Evolutionary conservation across 23 red algal genomes (phyloP).

Genomic region (Gracilaria vermiculophylla): DNA sequence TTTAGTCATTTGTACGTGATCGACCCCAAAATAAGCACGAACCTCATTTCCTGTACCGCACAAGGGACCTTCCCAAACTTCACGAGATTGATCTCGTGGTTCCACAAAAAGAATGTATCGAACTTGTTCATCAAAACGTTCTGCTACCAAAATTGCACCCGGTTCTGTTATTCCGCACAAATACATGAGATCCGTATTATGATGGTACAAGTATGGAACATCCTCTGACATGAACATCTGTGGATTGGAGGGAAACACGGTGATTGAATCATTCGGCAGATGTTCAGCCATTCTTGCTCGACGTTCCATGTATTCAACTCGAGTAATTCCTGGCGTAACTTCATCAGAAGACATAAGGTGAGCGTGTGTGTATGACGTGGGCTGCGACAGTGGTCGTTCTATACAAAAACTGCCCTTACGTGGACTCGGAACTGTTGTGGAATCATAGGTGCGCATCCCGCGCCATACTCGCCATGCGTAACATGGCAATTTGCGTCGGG

Average conservation of each 20-base stretch:
- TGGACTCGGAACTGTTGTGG: not conserved
- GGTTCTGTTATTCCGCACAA: slow-evolving; percentile 71
- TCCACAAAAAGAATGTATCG: slow-evolving; percentile 57
- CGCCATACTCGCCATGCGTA: not conserved
- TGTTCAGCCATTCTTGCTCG: slow-evolving; percentile 30
- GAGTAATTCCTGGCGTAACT: slow-evolving; percentile 83
- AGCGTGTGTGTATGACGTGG: slow-evolving; percentile 70
- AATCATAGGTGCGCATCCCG: not conserved
- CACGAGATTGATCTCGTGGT: slow-evolving; percentile 51
- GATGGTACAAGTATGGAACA: slow-evolving; percentile 79
- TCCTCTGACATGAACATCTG: slow-evolving; percentile 74
- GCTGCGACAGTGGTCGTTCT: slow-evolving; percentile 62
- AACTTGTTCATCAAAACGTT: slow-evolving; percentile 15
- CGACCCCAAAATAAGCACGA: slow-evolving; percentile 47
- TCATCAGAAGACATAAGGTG: slow-evolving; percentile 51
- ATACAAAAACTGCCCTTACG: not conserved
- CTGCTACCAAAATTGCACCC: slow-evolving; percentile 42
- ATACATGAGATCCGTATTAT: slow-evolving; percentile 83
- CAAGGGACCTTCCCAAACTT: slow-evolving; percentile 87
- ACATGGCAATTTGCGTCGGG: not conserved
- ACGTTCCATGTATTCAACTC: slow-evolving; percentile 62
- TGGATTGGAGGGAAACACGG: slow-evolving; percentile 74
- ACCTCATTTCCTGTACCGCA: slow-evolving; percentile 63
- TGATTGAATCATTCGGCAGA: slow-evolving; percentile 62
- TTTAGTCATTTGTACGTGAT: not conserved